Conservation (phyloP, 225 moss, liverwort and hornwort species). For the Ulota crispa region DNA sequence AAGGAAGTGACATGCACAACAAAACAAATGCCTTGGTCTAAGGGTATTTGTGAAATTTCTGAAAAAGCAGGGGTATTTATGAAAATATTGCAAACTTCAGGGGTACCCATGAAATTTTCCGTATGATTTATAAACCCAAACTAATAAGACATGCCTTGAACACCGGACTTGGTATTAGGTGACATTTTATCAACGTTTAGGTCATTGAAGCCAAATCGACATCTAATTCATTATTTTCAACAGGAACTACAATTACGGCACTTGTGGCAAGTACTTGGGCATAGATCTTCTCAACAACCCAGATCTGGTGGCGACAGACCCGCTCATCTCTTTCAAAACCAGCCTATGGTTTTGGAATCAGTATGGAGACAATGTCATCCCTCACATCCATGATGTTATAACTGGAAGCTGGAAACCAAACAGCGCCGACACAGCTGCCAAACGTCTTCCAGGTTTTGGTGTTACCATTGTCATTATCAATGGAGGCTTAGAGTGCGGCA, state of each 20-base stretch:
- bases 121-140: too few relatives aligned
- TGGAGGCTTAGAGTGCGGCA: constrained; percentile 51
- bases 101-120: too few relatives aligned
- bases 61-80: too few relatives aligned
- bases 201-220: not conserved
- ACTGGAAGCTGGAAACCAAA: constrained; percentile 46
- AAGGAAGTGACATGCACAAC: too few relatives aligned
- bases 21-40: too few relatives aligned
- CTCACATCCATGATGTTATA: constrained; percentile 64
- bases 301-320: constrained; percentile 40
- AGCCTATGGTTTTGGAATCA: constrained; percentile 70
- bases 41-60: too few relatives aligned
- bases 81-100: too few relatives aligned
- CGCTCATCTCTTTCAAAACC: constrained; percentile 37
- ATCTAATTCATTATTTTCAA: not conserved
- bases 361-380: constrained; percentile 40
- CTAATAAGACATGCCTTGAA: too few relatives aligned
- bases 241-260: constrained; percentile 75
- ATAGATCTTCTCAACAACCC: constrained; percentile 46
- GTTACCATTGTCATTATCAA: constrained; percentile 62
- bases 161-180: not conserved
- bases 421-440: constrained; percentile 33
- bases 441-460: constrained; percentile 54
- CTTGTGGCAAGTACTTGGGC: constrained; percentile 29
- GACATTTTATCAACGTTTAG: not conserved